Evolutionary conservation across 2,329 filamentous ascomycete species (phyloP).

Genomic region (Cytospora paraplurivora): DNA sequence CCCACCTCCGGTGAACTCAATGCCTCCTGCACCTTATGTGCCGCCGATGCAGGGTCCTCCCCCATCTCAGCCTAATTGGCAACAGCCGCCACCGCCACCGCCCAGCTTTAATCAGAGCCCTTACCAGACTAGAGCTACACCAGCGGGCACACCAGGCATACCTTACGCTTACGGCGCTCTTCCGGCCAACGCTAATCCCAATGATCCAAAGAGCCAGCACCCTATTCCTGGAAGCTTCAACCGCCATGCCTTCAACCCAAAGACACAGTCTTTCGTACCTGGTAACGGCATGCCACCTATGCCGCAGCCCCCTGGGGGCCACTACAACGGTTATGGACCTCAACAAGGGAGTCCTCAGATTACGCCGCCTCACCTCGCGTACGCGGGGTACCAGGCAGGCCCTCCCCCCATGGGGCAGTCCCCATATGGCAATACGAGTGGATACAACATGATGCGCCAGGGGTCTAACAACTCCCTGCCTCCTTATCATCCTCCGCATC

Average conservation of each 20-base stretch:
- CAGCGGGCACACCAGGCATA: slow-evolving; percentile 39
- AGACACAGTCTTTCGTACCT: slow-evolving; percentile 90
- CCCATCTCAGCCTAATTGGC: slow-evolving; percentile 41
- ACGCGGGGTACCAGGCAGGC: slow-evolving; percentile 50
- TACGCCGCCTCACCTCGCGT: slow-evolving; percentile 53
- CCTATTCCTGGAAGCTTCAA: slow-evolving; percentile 78
- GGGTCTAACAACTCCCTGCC: slow-evolving; percentile 57
- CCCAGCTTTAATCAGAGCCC: slow-evolving; percentile 36
- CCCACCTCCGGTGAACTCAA: slow-evolving; percentile 39
- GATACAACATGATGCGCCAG: slow-evolving; percentile 60
- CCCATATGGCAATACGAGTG: slow-evolving; percentile 45
- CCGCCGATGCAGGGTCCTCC: slow-evolving; percentile 39
- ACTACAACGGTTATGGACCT: slow-evolving; percentile 52
- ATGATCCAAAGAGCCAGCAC: slow-evolving; percentile 75
- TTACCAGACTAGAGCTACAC: slow-evolving; percentile 34
- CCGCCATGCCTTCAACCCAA: slow-evolving; percentile 87
- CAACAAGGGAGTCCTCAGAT: slow-evolving; percentile 58
- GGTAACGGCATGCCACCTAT: slow-evolving; percentile 53
- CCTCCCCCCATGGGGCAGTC: slow-evolving; percentile 40
- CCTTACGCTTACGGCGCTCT: slow-evolving; percentile 81
- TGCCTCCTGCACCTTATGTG: slow-evolving; percentile 38
- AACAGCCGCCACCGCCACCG: slow-evolving; percentile 29
- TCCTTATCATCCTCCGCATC: slow-evolving; percentile 48
- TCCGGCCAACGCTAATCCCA: slow-evolving; percentile 67
- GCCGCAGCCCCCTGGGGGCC: slow-evolving; percentile 47